Evolutionary conservation across 2,329 filamentous ascomycete species (phyloP), one percentile per base, ranked within the genome.

Genomic region (Waltergamsia citrina): DNA sequence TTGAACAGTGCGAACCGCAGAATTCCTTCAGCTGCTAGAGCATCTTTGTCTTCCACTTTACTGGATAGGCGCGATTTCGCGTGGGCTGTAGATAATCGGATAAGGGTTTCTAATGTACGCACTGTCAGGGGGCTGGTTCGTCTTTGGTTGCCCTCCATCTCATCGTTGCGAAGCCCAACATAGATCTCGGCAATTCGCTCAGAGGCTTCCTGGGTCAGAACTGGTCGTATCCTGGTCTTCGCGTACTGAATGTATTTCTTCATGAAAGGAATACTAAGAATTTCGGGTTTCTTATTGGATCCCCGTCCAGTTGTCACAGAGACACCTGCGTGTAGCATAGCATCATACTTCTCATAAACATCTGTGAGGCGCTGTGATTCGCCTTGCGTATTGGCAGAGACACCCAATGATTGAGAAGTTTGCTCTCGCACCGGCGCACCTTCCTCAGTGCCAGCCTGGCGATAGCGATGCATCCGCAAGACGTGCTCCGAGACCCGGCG

Each of bases 241-340:
- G 92, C 87, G 57, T 98, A 98, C 54, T 98, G 92, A 29, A 98
- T 93, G 58, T 95, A 98, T 62, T 98, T 98, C 66, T 98, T 98
- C 68, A 98, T 87, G 61, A 98, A 98, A 0, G 88, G 85, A 40
- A 98, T 95, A 61, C 85, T 94, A 35, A 98, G 67, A 11, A 98
- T 85, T 55, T 95, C 87, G 5, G 84, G 76, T 43, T 82, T 81
- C 56, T 84, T 83, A 46, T 76, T 77, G 18, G 80, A 64, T 9
- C 85, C 84, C 25, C 85, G 75, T 8, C 83, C 82, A 10, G 79
- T 70, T 4, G 80, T 85, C 12, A 85, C 61, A 6, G 79, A 85
- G 30, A 95, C 85, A 40, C 92, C 92, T 8, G 87, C 84, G 52
- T 98, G 92, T 27, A 98, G 73, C 85, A 96, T 94, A 20, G 83